Conservation (phyloP, 345 rosid species). For the Gossypium australe region DNA sequence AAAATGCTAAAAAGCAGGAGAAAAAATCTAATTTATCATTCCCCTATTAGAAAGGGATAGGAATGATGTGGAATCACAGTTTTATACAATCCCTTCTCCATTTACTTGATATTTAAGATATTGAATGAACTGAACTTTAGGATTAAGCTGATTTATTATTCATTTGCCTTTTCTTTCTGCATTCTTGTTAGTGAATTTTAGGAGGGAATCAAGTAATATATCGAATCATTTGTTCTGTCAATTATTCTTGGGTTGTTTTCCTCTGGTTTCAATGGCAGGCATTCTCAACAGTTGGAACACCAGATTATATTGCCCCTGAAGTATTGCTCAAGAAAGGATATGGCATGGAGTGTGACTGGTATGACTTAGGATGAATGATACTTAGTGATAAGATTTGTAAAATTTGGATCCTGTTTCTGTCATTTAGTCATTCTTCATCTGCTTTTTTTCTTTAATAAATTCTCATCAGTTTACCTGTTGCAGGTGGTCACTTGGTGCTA, state of each 20-base stretch:
- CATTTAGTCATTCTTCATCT: not conserved
- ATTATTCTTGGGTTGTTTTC: slow-evolving; percentile 10
- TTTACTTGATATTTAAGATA: slow-evolving; percentile 4
- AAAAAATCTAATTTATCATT: no score
- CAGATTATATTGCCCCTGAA: slow-evolving; percentile 98
- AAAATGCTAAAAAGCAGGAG: no score
- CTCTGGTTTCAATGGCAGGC: slow-evolving; percentile 47
- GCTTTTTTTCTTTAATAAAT: slow-evolving; percentile 1
- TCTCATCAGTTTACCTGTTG: slow-evolving; percentile 19
- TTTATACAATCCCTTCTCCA: no score
- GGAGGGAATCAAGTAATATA: not conserved
- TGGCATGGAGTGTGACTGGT: slow-evolving; percentile 94
- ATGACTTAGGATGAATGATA: slow-evolving; percentile 17
- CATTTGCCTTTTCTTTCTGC: not conserved
- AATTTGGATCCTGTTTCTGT: not conserved
- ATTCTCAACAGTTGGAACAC: slow-evolving; percentile 88
- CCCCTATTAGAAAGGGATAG: no score
- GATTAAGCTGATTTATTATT: not conserved
- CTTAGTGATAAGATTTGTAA: slow-evolving; percentile 1
- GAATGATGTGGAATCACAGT: no score
- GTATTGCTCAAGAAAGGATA: slow-evolving; percentile 92
- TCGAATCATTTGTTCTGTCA: not conserved
- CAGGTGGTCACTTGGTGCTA: slow-evolving; percentile 24
- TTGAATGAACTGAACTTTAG: not conserved
- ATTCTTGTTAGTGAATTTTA: not conserved